Base-by-base conservation (phyloP, 495 filamentous ascomycete species). In the Terfezia boudieri region DNA sequence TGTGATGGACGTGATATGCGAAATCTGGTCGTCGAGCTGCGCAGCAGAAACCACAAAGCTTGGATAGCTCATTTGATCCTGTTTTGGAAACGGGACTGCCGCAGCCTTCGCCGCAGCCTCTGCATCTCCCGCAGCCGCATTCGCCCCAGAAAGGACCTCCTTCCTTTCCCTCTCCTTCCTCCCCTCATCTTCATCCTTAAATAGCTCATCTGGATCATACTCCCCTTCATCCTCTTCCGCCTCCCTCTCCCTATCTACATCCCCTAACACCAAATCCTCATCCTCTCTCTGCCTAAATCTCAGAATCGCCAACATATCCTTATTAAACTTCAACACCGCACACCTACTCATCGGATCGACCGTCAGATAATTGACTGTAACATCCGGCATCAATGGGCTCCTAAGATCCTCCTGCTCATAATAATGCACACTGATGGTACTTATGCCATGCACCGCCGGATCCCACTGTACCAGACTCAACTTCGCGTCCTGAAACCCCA, bases 401-500 rank as follows among this genome's bases (percentile, higher is more conserved):
- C 53, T 56, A 20, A 65, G 65, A 53, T 94, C 87, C 62, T 95
- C 88, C 64, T 87, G 78, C 66, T 99, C 90, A 65, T 96, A 99
- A 70, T 88, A 94, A 70, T 99, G 90, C 59, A 99, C 87, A 32
- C 87, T 94, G 55, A 88, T 77, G 12, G 90, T 99, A 32, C 77
- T 77, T 53, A 96, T 76, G 23, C 75, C 73, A 64, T 84, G 71
- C 41, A 75, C 75, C 60, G 82, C 80, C 17, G 84, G 78, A 66
- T 99, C 84, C 90, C 90, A 99, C 71, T 94, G 86, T 53, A 95
- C 77, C 70, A 96, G 70, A 66, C 82, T 86, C 56, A 95, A 72
- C 67, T 90, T 94, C 26, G 90, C 92, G 71, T 96, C 87, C 58
- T 80, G 79, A 61, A 88, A 78, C 3, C 86, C 79, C 23, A 95